phyloP scores from a whole-genome alignment of 352 stramenopile genomes.

The Phytophthora quininea region DNA sequence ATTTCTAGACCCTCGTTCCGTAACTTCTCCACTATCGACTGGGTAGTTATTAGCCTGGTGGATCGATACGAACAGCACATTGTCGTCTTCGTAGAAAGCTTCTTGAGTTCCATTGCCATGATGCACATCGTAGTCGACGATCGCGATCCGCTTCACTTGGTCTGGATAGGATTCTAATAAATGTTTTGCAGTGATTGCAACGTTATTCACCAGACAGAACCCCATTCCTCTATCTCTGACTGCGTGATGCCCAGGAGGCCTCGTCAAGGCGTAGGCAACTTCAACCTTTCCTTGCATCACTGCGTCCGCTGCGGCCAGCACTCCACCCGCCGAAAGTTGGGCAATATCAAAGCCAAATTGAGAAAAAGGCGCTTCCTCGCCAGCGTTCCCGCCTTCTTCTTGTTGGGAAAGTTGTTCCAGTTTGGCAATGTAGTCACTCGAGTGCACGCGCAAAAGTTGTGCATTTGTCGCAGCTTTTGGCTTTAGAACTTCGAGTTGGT shows the following conservation, averaged over 20 bases:
- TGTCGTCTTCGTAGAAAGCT: conserved; percentile 83
- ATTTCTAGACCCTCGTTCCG: conserved; percentile 46
- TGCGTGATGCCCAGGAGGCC: conserved; percentile 79
- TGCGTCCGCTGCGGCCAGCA: conserved; percentile 61
- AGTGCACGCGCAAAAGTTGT: conserved; percentile 70
- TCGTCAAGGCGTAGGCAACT: conserved; percentile 64
- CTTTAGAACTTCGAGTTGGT: conserved; percentile 49
- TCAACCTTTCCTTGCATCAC: conserved; percentile 53
- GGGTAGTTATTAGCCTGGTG: conserved; percentile 89
- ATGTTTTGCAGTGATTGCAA: conserved; percentile 63
- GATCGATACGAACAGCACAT: conserved; percentile 78
- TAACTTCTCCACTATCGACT: conserved; percentile 44
- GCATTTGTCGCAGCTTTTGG: conserved; percentile 41
- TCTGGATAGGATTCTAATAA: conserved; percentile 62
- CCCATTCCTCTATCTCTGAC: conserved; percentile 61
- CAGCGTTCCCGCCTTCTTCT: conserved; percentile 70
- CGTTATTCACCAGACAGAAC: conserved; percentile 80
- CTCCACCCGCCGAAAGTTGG: conserved; percentile 68
- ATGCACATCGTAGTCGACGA: conserved; percentile 96
- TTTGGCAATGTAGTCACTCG: conserved; percentile 53
- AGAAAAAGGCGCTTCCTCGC: conserved; percentile 73
- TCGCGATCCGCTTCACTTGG: conserved; percentile 86
- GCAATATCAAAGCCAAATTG: conserved; percentile 81
- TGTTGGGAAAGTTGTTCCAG: conserved; percentile 54
- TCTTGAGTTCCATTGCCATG: conserved; percentile 97